A percentile compares a stretch with the other conserved stretches of the same genome.
Evolutionary conservation across 129 eudicot species (phyloP).

Genomic region (Cynara cardunculus): DNA sequence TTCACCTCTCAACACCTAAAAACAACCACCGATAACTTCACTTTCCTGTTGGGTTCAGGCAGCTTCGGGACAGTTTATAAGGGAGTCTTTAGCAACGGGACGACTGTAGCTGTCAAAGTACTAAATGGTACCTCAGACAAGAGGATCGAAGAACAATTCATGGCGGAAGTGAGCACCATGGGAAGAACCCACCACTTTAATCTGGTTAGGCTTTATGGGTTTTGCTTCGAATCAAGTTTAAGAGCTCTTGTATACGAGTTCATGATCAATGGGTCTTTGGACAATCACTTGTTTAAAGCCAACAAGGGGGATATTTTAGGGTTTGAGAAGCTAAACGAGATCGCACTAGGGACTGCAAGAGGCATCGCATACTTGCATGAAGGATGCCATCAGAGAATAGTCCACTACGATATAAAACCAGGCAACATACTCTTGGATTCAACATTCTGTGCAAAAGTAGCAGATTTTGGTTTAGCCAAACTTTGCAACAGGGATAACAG

Average conservation of each 20-base stretch:
- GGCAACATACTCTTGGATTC: slow-evolving; percentile 30
- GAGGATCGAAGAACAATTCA: slow-evolving; percentile 26
- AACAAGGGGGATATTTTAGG: background rate
- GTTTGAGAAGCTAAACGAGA: slow-evolving; percentile 11
- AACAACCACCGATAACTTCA: slow-evolving; percentile 14
- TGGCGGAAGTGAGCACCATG: slow-evolving; percentile 34
- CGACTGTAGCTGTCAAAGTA: slow-evolving; percentile 18
- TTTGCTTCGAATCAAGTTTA: slow-evolving; percentile 27
- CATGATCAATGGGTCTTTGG: slow-evolving; percentile 27
- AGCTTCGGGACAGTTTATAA: slow-evolving; percentile 34
- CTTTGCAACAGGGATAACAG: slow-evolving; percentile 26
- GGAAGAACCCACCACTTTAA: slow-evolving; percentile 35
- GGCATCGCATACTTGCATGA: slow-evolving; percentile 31
- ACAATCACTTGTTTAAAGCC: slow-evolving; percentile 17
- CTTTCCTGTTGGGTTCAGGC: slow-evolving; percentile 25
- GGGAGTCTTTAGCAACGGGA: slow-evolving; percentile 10
- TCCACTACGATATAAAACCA: slow-evolving; percentile 34
- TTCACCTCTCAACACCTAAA: slow-evolving; percentile 22
- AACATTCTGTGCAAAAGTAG: slow-evolving; percentile 26
- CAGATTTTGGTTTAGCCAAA: slow-evolving; percentile 30
- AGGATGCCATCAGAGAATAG: slow-evolving; percentile 26
- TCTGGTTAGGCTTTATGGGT: slow-evolving; percentile 23
- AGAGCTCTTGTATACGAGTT: slow-evolving; percentile 32
- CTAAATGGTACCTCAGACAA: slow-evolving; percentile 16
- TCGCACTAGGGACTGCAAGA: slow-evolving; percentile 29